Conservation (phyloP, 768 basidiomycete genomes). For the Amanita molliuscula region DNA sequence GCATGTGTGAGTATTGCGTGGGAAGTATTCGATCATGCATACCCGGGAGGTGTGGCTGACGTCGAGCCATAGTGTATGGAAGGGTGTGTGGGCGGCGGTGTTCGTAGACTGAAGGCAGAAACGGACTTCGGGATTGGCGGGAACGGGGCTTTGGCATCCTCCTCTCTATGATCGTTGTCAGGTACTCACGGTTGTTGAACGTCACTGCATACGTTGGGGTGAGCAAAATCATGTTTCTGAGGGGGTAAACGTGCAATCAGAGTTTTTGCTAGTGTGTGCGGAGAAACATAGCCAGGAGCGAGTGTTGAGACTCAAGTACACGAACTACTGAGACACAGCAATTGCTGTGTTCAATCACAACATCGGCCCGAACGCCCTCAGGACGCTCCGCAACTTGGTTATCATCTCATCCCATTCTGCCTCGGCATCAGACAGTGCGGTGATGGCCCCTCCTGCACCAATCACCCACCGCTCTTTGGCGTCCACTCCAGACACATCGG, state of each 20-base stretch:
- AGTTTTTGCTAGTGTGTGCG: neutral
- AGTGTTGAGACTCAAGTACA: neutral
- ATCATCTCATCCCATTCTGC: slow-evolving; percentile 94
- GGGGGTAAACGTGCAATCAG: neutral
- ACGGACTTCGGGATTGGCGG: slow-evolving; percentile 7
- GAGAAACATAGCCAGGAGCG: neutral
- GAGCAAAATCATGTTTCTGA: slow-evolving; percentile 1
- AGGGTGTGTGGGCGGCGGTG: slow-evolving; percentile 18
- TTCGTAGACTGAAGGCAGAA: slow-evolving; percentile 11
- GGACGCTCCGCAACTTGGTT: slow-evolving; percentile 74
- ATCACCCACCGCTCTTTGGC: slow-evolving; percentile 55
- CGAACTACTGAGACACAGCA: slow-evolving; percentile 1
- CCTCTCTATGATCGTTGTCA: neutral
- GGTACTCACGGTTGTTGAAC: neutral
- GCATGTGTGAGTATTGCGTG: neutral
- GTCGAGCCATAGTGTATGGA: slow-evolving; percentile 13
- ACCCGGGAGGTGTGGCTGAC: slow-evolving; percentile 19
- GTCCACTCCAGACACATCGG: slow-evolving; percentile 17
- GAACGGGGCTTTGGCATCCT: slow-evolving; percentile 1
- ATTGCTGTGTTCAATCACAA: neutral
- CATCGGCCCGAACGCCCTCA: slow-evolving; percentile 45
- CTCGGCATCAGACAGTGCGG: slow-evolving; percentile 76
- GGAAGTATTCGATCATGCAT: neutral
- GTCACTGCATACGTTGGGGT: slow-evolving; percentile 1
- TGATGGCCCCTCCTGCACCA: slow-evolving; percentile 96